These are phyloP conservation scores for Aspergillus glaucus DNA, from an alignment of 2,329 filamentous ascomycete genomes.

Conservation along the genomic window DNA sequence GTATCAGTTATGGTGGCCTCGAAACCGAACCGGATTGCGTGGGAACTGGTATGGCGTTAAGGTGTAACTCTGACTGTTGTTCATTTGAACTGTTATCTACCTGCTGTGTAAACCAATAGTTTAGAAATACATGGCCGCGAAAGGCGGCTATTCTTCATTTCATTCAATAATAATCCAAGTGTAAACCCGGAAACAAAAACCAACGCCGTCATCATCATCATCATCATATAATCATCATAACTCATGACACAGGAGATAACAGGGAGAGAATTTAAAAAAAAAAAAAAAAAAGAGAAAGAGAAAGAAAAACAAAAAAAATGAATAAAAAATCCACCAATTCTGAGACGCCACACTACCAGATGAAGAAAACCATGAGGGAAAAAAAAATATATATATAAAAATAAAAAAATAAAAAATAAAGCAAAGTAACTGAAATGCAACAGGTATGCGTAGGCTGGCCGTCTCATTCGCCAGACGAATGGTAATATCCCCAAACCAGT, in stretches of 20 bases:
- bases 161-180: neutral
- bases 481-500: neutral
- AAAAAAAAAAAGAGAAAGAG: too few species aligned
- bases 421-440: neutral
- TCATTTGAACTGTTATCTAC: too few species aligned
- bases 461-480: neutral
- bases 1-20: neutral
- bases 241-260: neutral
- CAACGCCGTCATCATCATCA: neutral
- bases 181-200: neutral
- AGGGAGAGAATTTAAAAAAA: too few species aligned
- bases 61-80: too few species aligned
- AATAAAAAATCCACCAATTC: constrained; percentile 1
- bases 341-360: neutral
- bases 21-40: neutral
- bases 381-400: neutral
- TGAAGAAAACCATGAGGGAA: neutral
- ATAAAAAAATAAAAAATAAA: neutral
- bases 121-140: neutral
- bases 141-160: neutral
- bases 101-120: neutral
- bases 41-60: neutral
- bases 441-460: neutral
- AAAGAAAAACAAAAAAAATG: neutral
- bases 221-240: neutral